A percentile compares a stretch with the other conserved stretches of the same genome.
Conservation (phyloP, 106 monocot genomes). For the Cymbidium sinense region DNA sequence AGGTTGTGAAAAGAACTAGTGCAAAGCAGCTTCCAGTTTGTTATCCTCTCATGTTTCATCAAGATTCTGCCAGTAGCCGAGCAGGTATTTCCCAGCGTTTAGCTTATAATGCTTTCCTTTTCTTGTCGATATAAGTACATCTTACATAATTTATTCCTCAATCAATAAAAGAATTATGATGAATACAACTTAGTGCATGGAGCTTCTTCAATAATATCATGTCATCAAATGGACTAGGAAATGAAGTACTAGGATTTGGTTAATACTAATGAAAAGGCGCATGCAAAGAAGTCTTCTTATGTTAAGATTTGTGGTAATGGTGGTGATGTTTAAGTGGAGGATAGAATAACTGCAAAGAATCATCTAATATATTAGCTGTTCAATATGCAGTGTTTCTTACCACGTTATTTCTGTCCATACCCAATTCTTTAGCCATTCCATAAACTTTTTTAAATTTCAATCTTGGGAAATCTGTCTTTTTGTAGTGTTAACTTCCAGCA, state of each 20-base stretch:
- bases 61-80: constrained; percentile 27
- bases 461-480: background rate
- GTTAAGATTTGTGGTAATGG: background rate
- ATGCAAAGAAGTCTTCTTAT: background rate
- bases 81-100: constrained; percentile 26
- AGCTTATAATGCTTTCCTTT: background rate
- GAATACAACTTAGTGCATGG: too few relatives aligned
- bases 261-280: background rate
- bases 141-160: too few relatives aligned
- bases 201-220: too few relatives aligned
- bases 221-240: too few relatives aligned
- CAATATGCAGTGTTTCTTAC: background rate
- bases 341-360: background rate
- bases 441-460: background rate
- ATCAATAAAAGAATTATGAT: too few relatives aligned
- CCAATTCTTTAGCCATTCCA: background rate
- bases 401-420: background rate
- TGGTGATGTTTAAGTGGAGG: background rate
- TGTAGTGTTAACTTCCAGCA: background rate
- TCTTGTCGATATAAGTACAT: too few relatives aligned
- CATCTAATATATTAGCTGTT: background rate
- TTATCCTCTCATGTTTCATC: constrained; percentile 7
- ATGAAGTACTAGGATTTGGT: too few relatives aligned
- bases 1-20: constrained; percentile 12
- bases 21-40: constrained; percentile 16